Evolutionary conservation across 2,329 filamentous ascomycete species (phyloP).

Genomic region (Penicillium sp.): DNA sequence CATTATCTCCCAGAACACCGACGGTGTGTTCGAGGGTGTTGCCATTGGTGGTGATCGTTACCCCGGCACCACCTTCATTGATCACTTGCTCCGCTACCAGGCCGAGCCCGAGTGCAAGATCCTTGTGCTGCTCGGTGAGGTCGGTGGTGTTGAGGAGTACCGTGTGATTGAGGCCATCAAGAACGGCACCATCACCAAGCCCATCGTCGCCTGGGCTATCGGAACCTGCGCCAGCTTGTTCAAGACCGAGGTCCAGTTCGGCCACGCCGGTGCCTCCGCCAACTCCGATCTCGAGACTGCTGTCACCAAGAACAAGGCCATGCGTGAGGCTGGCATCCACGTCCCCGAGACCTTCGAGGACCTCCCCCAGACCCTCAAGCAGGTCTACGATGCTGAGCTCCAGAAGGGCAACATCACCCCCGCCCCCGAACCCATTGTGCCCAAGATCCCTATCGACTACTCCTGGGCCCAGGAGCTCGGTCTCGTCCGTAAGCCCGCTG

Average conservation of each 20-base stretch:
- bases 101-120: slow-evolving; percentile 98
- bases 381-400: slow-evolving; percentile 86
- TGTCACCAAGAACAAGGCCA: slow-evolving; percentile 91
- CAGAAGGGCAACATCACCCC: slow-evolving; percentile 81
- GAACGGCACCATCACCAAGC: slow-evolving; percentile 92
- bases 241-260: slow-evolving; percentile 99
- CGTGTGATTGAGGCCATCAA: slow-evolving; percentile 98
- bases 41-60: slow-evolving; percentile 99
- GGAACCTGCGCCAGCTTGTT: slow-evolving; percentile 99
- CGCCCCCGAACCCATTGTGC: slow-evolving; percentile 82
- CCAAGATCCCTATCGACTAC: slow-evolving; percentile 99
- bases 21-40: slow-evolving; percentile 98
- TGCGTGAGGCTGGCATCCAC: slow-evolving; percentile 91
- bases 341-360: slow-evolving; percentile 98
- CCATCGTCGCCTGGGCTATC: slow-evolving; percentile 98
- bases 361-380: slow-evolving; percentile 70
- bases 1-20: slow-evolving; percentile 93
- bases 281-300: slow-evolving; percentile 99
- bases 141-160: slow-evolving; percentile 99
- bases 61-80: slow-evolving; percentile 98
- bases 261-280: slow-evolving; percentile 96
- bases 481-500: slow-evolving; percentile 98
- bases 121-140: slow-evolving; percentile 90
- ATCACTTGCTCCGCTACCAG: slow-evolving; percentile 96
- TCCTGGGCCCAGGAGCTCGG: slow-evolving; percentile 99